Evolutionary conservation across 768 basidiomycete species (phyloP).

Genomic region (Guyanaporus albipodus): DNA sequence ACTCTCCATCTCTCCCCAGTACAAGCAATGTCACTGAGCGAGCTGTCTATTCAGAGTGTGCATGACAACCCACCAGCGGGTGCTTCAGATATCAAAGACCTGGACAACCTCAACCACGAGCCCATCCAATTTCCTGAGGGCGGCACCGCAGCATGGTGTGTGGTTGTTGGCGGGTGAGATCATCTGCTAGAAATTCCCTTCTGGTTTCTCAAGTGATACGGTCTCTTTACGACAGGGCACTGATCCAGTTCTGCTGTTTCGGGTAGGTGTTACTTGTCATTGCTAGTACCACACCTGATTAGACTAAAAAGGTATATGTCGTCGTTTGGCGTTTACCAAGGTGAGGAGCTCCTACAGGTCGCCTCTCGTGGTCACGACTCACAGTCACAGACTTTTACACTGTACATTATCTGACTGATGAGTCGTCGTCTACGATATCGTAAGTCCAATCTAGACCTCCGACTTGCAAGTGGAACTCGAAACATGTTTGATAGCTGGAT

Average conservation of each 20-base stretch:
- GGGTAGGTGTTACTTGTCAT: conserved; percentile 18
- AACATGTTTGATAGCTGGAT: conserved; percentile 33
- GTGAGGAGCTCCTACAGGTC: conserved; percentile 6
- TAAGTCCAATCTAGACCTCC: conserved; percentile 15
- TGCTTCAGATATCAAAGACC: too few species aligned
- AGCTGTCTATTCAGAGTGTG: not conserved
- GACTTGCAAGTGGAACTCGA: not conserved
- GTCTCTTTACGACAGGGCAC: conserved; percentile 16
- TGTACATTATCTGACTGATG: conserved; percentile 31
- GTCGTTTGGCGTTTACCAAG: conserved; percentile 42
- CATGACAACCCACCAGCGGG: not conserved
- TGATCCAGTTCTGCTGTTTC: conserved; percentile 33
- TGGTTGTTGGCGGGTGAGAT: conserved; percentile 23
- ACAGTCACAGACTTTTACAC: conserved; percentile 42
- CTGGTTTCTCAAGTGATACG: not conserved
- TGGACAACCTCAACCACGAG: not conserved
- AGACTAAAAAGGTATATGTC: conserved; percentile 27
- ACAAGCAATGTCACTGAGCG: conserved; percentile 5
- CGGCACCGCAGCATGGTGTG: conserved; percentile 24
- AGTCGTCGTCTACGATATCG: conserved; percentile 36
- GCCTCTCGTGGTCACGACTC: not conserved
- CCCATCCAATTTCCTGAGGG: conserved; percentile 27
- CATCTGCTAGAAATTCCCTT: not conserved
- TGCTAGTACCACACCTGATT: not conserved
- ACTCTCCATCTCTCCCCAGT: not conserved